phyloP scores from a whole-genome alignment of 495 filamentous ascomycete genomes.

The Penicillium robsamsonii region DNA sequence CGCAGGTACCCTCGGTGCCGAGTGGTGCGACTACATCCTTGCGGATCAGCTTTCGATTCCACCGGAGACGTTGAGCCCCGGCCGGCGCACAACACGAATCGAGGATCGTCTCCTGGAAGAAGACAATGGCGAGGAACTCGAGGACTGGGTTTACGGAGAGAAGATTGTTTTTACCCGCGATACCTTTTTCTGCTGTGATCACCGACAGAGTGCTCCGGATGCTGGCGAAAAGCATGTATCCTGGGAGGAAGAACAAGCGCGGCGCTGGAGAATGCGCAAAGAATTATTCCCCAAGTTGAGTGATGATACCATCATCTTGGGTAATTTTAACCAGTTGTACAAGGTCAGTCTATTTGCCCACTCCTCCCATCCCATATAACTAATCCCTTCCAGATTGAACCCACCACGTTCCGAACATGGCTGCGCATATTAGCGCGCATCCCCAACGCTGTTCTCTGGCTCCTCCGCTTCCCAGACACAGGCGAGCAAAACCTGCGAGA shows the following conservation, averaged over 20 bases:
- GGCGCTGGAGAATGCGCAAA: slow-evolving; percentile 92
- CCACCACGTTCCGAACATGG: slow-evolving; percentile 95
- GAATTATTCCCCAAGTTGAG: slow-evolving; percentile 83
- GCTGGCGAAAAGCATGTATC: slow-evolving; percentile 57
- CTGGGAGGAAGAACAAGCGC: slow-evolving; percentile 83
- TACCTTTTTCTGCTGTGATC: slow-evolving; percentile 98
- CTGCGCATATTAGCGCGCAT: slow-evolving; percentile 84
- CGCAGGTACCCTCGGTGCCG: slow-evolving; percentile 90
- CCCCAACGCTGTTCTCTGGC: slow-evolving; percentile 90
- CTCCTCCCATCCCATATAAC: slow-evolving; percentile 4
- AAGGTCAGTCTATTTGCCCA: slow-evolving; percentile 62
- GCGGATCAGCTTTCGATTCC: slow-evolving; percentile 89
- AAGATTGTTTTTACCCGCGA: slow-evolving; percentile 94
- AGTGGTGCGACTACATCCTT: slow-evolving; percentile 98
- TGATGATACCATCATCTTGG: slow-evolving; percentile 87
- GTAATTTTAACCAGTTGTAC: slow-evolving; percentile 99
- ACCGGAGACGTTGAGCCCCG: slow-evolving; percentile 72
- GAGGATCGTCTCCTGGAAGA: slow-evolving; percentile 69
- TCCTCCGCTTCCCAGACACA: slow-evolving; percentile 92
- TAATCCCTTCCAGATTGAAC: slow-evolving; percentile 72
- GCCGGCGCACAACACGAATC: slow-evolving; percentile 68
- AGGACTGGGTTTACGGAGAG: slow-evolving; percentile 92
- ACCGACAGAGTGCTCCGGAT: slow-evolving; percentile 87
- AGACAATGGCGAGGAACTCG: slow-evolving; percentile 57
- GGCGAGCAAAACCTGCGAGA: slow-evolving; percentile 82